Conservation (phyloP, 805 yeast species). For the Cyberlindnera bimundalis region DNA sequence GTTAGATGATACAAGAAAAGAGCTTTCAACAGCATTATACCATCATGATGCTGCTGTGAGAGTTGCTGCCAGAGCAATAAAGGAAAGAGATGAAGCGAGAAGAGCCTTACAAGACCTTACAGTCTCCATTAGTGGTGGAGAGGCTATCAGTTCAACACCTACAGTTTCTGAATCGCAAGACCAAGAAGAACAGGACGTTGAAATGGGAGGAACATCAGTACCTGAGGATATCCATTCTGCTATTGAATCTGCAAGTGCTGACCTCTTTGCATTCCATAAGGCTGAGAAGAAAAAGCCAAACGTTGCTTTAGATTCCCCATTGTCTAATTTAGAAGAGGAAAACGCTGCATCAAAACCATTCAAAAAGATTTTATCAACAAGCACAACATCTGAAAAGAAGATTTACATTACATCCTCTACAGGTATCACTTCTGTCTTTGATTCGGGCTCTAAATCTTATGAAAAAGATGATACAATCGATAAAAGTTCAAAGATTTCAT, state of each 20-base stretch:
- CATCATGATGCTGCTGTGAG: constrained; percentile 88
- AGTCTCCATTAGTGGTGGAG: constrained; percentile 34
- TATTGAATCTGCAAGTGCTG: constrained; percentile 16
- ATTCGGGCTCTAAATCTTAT: constrained; percentile 6
- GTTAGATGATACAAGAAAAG: constrained; percentile 60
- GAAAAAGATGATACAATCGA: constrained; percentile 15
- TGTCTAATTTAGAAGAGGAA: constrained; percentile 6
- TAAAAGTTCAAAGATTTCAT: constrained; percentile 14
- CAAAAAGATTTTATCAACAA: constrained; percentile 11
- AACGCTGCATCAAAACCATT: constrained; percentile 16
- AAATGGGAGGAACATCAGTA: constrained; percentile 5
- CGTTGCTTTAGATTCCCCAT: constrained; percentile 11
- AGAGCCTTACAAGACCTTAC: constrained; percentile 59
- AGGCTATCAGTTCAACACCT: not conserved
- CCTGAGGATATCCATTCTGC: constrained; percentile 9
- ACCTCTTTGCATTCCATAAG: constrained; percentile 22
- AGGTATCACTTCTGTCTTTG: constrained; percentile 18
- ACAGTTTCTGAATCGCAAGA: not conserved
- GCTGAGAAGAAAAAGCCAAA: constrained; percentile 23
- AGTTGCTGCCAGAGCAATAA: constrained; percentile 73
- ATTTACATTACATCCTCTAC: constrained; percentile 18
- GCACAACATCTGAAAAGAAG: constrained; percentile 1
- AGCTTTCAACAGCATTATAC: constrained; percentile 72
- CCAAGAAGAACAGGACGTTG: constrained; percentile 3
- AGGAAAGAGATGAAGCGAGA: constrained; percentile 72